Conservation (phyloP, 139 green algal genomes). For the Tetradesmus obliquus region DNA sequence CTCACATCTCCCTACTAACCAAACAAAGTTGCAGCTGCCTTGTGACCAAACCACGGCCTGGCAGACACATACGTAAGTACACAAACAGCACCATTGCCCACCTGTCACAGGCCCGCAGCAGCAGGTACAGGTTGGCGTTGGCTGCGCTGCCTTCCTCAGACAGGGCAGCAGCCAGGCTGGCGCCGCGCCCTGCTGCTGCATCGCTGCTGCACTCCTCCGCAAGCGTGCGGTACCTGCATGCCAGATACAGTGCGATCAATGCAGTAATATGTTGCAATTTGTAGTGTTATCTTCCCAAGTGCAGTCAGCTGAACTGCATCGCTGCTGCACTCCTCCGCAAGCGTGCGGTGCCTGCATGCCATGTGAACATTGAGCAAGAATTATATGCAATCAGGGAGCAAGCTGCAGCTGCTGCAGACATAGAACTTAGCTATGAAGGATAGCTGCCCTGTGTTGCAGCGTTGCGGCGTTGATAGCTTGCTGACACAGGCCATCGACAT, state of each 20-base stretch:
- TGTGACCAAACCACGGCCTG: no score
- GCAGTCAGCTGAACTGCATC: not conserved
- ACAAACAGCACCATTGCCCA: conserved; percentile 34
- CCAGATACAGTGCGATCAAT: not conserved
- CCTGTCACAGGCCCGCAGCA: conserved; percentile 83
- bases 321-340: conserved; percentile 68
- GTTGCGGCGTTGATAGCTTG: no score
- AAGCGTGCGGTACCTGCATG: conserved; percentile 72
- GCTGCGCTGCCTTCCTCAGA: conserved; percentile 54
- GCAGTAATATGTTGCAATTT: no score
- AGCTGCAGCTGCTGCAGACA: no score
- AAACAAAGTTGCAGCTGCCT: no score
- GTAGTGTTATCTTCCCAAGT: not conserved
- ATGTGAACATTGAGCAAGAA: not conserved
- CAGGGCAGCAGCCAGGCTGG: conserved; percentile 55
- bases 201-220: conserved; percentile 61
- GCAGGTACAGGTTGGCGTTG: conserved; percentile 80
- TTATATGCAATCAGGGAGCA: no score
- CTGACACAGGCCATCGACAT: no score
- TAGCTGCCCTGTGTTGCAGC: no score
- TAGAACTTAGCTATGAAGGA: no score
- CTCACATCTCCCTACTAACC: no score
- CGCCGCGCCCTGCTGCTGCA: conserved; percentile 21
- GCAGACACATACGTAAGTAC: no score
- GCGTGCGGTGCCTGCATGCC: conserved; percentile 62